Evolutionary conservation across 2,329 filamentous ascomycete species (phyloP).

Genomic region (Hyphodiscus sp.): DNA sequence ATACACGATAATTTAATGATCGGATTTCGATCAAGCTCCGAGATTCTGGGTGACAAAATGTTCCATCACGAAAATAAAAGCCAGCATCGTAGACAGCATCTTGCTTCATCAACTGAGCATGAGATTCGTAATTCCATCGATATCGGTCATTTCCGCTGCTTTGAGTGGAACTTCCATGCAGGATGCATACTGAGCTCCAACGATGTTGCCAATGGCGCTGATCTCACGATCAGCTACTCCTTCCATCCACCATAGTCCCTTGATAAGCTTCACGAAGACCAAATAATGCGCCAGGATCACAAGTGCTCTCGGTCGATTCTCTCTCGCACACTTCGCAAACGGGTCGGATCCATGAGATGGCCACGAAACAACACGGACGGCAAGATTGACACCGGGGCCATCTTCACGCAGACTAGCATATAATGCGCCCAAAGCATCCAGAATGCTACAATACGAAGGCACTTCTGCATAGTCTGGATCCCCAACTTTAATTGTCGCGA

Average conservation of each 20-base stretch:
- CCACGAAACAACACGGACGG: slow-evolving; percentile 22
- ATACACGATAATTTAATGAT: background rate
- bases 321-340: slow-evolving; percentile 7
- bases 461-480: slow-evolving; percentile 23
- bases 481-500: slow-evolving; percentile 15
- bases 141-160: background rate
- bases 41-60: background rate
- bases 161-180: background rate
- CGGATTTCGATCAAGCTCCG: background rate
- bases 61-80: background rate
- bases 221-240: slow-evolving; percentile 1
- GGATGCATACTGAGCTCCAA: background rate
- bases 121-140: background rate
- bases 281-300: slow-evolving; percentile 18
- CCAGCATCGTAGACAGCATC: background rate
- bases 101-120: background rate
- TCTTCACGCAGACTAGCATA: slow-evolving; percentile 25
- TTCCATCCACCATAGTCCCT: slow-evolving; percentile 19
- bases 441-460: slow-evolving; percentile 18
- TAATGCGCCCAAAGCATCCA: slow-evolving; percentile 22
- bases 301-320: slow-evolving; percentile 15
- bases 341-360: slow-evolving; percentile 12
- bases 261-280: slow-evolving; percentile 16
- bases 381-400: slow-evolving; percentile 16
- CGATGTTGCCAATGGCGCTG: background rate